These are phyloP conservation scores for Saccharomyces kudriavzevii DNA, from an alignment of 805 yeast species.

Conservation along the genomic window DNA sequence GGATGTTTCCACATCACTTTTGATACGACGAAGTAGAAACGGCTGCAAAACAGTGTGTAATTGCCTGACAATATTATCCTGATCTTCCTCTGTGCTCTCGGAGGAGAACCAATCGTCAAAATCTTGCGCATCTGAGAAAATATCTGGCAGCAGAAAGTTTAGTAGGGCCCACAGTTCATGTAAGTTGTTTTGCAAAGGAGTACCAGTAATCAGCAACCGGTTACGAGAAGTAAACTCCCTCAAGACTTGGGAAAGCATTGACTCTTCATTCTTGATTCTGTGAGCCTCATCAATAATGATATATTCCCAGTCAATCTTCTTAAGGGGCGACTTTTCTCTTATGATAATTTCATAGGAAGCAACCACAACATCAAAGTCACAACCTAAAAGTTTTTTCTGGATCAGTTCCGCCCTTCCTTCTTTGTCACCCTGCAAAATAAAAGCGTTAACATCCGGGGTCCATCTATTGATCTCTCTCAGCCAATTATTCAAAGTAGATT, in stretches of 20 bases:
- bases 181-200: slow-evolving; percentile 71
- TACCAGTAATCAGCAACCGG: slow-evolving; percentile 69
- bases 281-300: slow-evolving; percentile 76
- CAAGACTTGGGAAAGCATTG: slow-evolving; percentile 63
- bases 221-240: slow-evolving; percentile 64
- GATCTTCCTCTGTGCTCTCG: slow-evolving; percentile 34
- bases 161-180: slow-evolving; percentile 78
- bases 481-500: slow-evolving; percentile 78
- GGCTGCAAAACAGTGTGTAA: slow-evolving; percentile 71
- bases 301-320: slow-evolving; percentile 67
- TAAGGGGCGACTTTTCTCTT: slow-evolving; percentile 58
- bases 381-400: slow-evolving; percentile 40
- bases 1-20: slow-evolving; percentile 74
- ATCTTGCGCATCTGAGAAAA: slow-evolving; percentile 61
- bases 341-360: slow-evolving; percentile 73
- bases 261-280: slow-evolving; percentile 70
- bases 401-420: slow-evolving; percentile 53
- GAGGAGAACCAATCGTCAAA: slow-evolving; percentile 69
- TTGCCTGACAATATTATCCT: slow-evolving; percentile 53
- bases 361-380: slow-evolving; percentile 65
- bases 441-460: slow-evolving; percentile 71
- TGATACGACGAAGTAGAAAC: slow-evolving; percentile 65
- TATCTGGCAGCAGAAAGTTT: slow-evolving; percentile 70
- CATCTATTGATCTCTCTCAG: slow-evolving; percentile 64
- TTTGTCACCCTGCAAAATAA: slow-evolving; percentile 68